Percentiles rank a stretch among this genome's conserved stretches.
Evolutionary conservation across 108 stramenopile genomes (phyloP).

Genomic region (Aurantiochytrium sp.): DNA sequence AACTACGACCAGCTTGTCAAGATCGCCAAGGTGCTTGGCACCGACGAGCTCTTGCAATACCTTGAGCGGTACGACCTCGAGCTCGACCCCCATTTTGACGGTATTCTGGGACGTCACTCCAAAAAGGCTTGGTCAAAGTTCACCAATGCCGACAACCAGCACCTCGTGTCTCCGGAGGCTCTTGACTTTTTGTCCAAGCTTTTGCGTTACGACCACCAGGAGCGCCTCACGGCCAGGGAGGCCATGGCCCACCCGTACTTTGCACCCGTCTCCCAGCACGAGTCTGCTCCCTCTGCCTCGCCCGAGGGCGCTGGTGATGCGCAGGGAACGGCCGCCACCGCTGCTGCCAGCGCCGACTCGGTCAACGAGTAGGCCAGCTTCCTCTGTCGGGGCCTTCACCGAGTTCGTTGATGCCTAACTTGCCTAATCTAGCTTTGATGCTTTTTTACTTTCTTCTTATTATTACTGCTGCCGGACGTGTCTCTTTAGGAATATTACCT

Average conservation of each 20-base stretch:
- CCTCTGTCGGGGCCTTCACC: neutral
- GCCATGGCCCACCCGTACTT: slow-evolving; percentile 96
- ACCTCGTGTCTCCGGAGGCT: slow-evolving; percentile 79
- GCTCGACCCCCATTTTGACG: slow-evolving; percentile 92
- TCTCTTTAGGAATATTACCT: too few relatives aligned
- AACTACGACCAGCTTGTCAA: slow-evolving; percentile 99
- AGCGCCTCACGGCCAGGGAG: slow-evolving; percentile 91
- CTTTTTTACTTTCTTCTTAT: too few relatives aligned
- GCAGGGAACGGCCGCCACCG: neutral
- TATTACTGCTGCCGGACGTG: too few relatives aligned
- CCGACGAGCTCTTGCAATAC: slow-evolving; percentile 88
- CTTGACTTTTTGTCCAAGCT: slow-evolving; percentile 46
- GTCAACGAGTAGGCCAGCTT: neutral
- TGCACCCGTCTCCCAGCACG: slow-evolving; percentile 61
- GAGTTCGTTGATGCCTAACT: too few relatives aligned
- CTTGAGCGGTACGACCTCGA: slow-evolving; percentile 92
- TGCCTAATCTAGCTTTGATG: too few relatives aligned
- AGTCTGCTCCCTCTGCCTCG: neutral
- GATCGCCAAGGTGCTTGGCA: slow-evolving; percentile 95
- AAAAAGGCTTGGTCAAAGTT: slow-evolving; percentile 98
- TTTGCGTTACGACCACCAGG: slow-evolving; percentile 88
- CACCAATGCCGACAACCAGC: slow-evolving; percentile 89
- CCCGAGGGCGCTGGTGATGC: neutral
- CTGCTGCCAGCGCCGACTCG: neutral
- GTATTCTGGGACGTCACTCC: slow-evolving; percentile 84